Evolutionary conservation across 371 early-diverging fungal species (phyloP).

Genomic region (Rhizopus stolonifer): DNA sequence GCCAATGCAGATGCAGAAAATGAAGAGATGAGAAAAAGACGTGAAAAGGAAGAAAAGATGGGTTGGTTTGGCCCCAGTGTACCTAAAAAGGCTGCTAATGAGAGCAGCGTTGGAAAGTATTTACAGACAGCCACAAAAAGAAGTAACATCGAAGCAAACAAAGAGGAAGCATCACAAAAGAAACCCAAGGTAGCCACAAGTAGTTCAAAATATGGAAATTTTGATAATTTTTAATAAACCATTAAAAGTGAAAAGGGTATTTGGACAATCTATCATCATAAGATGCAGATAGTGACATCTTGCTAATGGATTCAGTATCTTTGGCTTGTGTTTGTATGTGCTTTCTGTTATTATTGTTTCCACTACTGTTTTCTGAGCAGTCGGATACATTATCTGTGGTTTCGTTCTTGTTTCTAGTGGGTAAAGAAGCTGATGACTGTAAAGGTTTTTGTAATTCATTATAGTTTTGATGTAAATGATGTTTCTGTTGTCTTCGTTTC

Average conservation of each 20-base stretch:
- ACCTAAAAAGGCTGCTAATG: slow-evolving; percentile 25
- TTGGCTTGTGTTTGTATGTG: slow-evolving; percentile 1
- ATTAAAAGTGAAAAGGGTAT: neutral
- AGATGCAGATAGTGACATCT: slow-evolving; percentile 33
- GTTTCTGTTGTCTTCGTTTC: slow-evolving; percentile 24
- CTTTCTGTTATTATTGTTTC: slow-evolving; percentile 1
- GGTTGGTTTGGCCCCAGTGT: slow-evolving; percentile 77
- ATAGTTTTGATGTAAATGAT: slow-evolving; percentile 15
- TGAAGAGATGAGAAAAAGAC: slow-evolving; percentile 33
- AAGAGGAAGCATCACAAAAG: slow-evolving; percentile 11
- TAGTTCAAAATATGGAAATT: slow-evolving; percentile 30
- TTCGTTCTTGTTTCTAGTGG: slow-evolving; percentile 30
- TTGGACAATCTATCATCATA: slow-evolving; percentile 41
- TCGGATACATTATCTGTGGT: slow-evolving; percentile 14
- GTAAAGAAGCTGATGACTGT: slow-evolving; percentile 47
- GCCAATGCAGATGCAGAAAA: slow-evolving; percentile 45
- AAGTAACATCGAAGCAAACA: slow-evolving; percentile 5
- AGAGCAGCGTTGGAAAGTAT: slow-evolving; percentile 69
- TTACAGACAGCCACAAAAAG: slow-evolving; percentile 41
- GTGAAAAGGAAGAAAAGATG: slow-evolving; percentile 56
- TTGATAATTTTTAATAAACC: slow-evolving; percentile 36
- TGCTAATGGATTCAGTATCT: slow-evolving; percentile 9
- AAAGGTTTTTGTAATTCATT: slow-evolving; percentile 25
- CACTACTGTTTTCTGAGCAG: slow-evolving; percentile 9
- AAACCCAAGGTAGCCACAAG: slow-evolving; percentile 8